Evolutionary conservation across 768 basidiomycete genomes (phyloP), one percentile per base, ranked within the genome.

Genomic region (Termitomyces sp.): DNA sequence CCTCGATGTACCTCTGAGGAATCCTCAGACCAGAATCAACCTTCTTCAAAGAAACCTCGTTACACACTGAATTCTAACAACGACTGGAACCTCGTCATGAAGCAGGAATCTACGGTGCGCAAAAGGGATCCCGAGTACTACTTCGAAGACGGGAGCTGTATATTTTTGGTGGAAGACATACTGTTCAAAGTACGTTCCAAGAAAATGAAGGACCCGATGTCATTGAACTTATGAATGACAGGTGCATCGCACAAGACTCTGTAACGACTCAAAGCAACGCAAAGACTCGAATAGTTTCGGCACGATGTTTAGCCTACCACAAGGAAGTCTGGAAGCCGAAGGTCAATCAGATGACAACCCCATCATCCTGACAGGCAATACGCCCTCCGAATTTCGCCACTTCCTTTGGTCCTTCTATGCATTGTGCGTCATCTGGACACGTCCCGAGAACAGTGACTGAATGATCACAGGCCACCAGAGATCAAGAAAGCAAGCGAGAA

Each of bases 331-430:
- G 9, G 65, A 71, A 14, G 70, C 65, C 1, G 88, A 91, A 64
- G 90, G 90, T 4, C 68, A 65, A 16, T 83, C 82, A 9, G 89
- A 91, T 64, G 79, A 80, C 26, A 80, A 82, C 57, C 89, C 90
- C 1, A 81, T 92, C 36, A 60, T 82, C 32, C 76, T 91, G 33
- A 69, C 70, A 2, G 89, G 88, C 0, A 87, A 91, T 59, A 82
- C 81, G 0, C 77, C 80, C 9, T 70, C 78, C 3, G 87, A 91
- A 68, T 91, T 92, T 66, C 79, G 81, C 49, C 80, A 86, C 67
- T 88, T 92, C 64, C 78, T 92, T 33, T 89, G 86, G 86, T 83
- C 84, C 1, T 70, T 91, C n/a, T 91, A 91, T 64, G 87, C 88
- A 7, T 65, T 87, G 89, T 89, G 64, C 71, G 87, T 68, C 6